Base-by-base conservation (phyloP, 2,329 filamentous ascomycete species). In the Xylogone sp. region DNA sequence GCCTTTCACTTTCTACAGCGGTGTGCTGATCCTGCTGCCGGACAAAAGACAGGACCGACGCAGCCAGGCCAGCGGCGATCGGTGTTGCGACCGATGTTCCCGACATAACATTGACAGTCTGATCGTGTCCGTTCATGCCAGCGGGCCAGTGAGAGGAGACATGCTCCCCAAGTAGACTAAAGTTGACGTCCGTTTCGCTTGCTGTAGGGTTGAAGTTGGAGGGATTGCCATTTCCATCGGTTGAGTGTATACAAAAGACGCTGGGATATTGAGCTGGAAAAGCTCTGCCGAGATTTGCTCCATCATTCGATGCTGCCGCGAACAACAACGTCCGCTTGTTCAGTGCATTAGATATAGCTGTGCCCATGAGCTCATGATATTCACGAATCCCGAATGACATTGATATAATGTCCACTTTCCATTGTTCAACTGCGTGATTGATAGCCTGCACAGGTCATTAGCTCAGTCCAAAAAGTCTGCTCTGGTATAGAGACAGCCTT, bases 71-170 rank as follows among this genome's bases (percentile, higher is more conserved):
- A 42, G 58, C 59, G 3, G 59, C 56, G 42, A 61, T 59, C 13
- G 59, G 54, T 18, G 58, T 59, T 42, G 58, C 58, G 2, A 55
- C 49, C 19, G 57, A 60, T 8, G 57, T 60, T n/a, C 58, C 58
- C 20, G 55, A 53, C 34, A 51, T 49, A 10, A 39, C 13, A 16
- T 39, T 39, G 5, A 16, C 34, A 39, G n/a, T 16, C 5, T 39
- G 8, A 18, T 39, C n/a, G 34, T 39, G 5, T 7, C 13, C 34
- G 34, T 16, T 7, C 13, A 16, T 7, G 5, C 13, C 6, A 4
- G n/a, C 18, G 1, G 58, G 58, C 58, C 58, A 60, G 16, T 45
- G 29, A 22, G 57, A 57, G 20, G 21, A 19, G 27, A 60, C 57
- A 27, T 50, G 39, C 19, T 58, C 53, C 16, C 58, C 58, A 27